Evolutionary conservation across 2,329 filamentous ascomycete genomes (phyloP), one percentile per base, ranked within the genome.

Genomic region (Thermoascus crustaceus): DNA sequence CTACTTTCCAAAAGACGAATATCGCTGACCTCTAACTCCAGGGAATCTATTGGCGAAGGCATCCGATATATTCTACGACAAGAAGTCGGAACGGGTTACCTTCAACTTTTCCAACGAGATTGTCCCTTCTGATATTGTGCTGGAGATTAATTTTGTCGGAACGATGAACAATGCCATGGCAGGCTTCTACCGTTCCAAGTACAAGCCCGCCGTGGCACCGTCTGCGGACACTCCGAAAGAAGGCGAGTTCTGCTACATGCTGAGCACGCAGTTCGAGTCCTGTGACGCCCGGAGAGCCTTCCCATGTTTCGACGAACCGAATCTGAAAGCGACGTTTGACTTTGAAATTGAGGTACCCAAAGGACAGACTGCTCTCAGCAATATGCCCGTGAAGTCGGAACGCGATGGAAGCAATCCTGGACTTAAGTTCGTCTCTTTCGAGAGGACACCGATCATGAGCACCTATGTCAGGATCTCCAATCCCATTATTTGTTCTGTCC

Each of bases 261-360:
- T 94, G 62, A 94, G 85, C 68, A 98, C 91, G 32, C 91, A 98
- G 60, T 98, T 98, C 56, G 91, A 98, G 69, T 82, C 88, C 30
- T 94, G 87, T 54, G 91, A 98, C 64, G 91, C 91, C 42, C 82
- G 91, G 46, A 76, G 88, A 47, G 89, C 91, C 6, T 95, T 98
- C 66, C 91, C 91, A 31, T 98, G 91, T 68, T 96, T 96, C 55
- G 91, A 98, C 56, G 91, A 98, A 67, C 91, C 91, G 26, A 94
- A 94, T 54, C 74, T 96, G 45, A 98, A 98, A 67, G 86, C 91
- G 7, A 89, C 87, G 2, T 96, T 95, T 55, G 88, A 95, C 60
- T 84, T 98, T 40, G 75, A 87, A 53, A 82, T 98, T 44, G 89
- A 96, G 66, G 75, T 95, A 30, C 89, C 91, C 10, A 80, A 82